Evolutionary conservation across 2,329 filamentous ascomycete genomes (phyloP).

Genomic region (Aspergillus quadricinctus): DNA sequence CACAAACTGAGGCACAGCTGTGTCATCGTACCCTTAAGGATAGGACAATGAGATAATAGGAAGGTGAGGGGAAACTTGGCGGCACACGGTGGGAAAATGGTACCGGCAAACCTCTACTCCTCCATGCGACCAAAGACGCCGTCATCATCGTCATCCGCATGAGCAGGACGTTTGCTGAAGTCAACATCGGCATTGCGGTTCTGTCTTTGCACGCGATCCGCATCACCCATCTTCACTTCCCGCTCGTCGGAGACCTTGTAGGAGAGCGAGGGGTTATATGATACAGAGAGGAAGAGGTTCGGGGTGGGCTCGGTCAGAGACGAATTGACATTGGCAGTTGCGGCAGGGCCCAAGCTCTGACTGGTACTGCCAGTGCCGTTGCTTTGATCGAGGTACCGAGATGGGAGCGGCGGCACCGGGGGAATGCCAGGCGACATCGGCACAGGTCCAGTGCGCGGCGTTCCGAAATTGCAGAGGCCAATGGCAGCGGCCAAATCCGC

Average conservation of each 20-base stretch:
- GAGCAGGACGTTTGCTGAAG: conserved; percentile 41
- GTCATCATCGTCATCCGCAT: conserved; percentile 86
- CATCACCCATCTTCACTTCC: conserved; percentile 66
- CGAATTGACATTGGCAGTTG: conserved; percentile 22
- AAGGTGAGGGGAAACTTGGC: background rate
- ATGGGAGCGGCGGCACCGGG: conserved; percentile 81
- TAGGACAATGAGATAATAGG: background rate
- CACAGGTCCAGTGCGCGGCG: conserved; percentile 62
- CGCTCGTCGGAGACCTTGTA: conserved; percentile 49
- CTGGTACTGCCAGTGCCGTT: conserved; percentile 61
- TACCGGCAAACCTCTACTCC: conserved; percentile 52
- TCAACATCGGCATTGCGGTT: conserved; percentile 33
- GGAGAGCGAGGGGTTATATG: conserved; percentile 42
- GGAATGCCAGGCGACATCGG: conserved; percentile 69
- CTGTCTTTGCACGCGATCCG: conserved; percentile 40
- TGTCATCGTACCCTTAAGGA: background rate
- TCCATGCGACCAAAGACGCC: conserved; percentile 97
- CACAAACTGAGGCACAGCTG: background rate
- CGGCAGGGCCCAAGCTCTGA: conserved; percentile 46
- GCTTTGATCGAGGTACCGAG: conserved; percentile 65
- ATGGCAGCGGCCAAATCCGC: conserved; percentile 85
- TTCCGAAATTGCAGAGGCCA: conserved; percentile 83
- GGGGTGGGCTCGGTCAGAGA: conserved; percentile 35
- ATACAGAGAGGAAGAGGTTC: conserved; percentile 39
- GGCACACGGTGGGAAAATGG: background rate